Conservation (phyloP, 306 rosid genomes). For the Pterocarpus macrocarpus region DNA sequence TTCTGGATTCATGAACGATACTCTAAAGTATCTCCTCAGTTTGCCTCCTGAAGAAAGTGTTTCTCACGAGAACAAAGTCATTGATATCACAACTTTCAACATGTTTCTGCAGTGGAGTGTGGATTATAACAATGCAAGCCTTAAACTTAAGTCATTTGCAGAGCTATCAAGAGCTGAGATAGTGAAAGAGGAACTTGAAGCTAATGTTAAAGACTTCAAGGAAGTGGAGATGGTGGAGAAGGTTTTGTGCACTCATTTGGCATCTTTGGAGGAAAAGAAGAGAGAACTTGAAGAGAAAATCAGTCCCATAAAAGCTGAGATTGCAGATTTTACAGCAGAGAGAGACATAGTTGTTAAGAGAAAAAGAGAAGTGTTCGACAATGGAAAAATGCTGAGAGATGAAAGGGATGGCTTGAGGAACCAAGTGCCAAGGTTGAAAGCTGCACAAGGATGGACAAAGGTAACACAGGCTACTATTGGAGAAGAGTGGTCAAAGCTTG, state of each 20-base stretch:
- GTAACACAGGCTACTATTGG: constrained; percentile 35
- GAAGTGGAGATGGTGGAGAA: constrained; percentile 29
- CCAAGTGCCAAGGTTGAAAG: constrained; percentile 38
- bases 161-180: constrained; percentile 15
- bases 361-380: constrained; percentile 27
- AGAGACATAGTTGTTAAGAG: constrained; percentile 27
- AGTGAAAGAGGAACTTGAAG: constrained; percentile 26
- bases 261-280: constrained; percentile 15
- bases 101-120: constrained; percentile 39
- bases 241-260: constrained; percentile 21
- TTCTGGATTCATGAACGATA: constrained; percentile 30
- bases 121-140: constrained; percentile 42
- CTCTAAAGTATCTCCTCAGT: constrained; percentile 22
- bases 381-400: constrained; percentile 29
- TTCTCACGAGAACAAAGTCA: constrained; percentile 28
- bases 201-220: constrained; percentile 38
- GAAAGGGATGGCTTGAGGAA: constrained; percentile 38
- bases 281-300: constrained; percentile 47
- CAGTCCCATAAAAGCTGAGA: constrained; percentile 38
- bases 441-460: constrained; percentile 38
- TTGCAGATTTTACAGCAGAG: constrained; percentile 12
- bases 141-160: constrained; percentile 31
- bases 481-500: constrained; percentile 38
- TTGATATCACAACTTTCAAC: constrained; percentile 12
- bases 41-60: constrained; percentile 43